Conservation (phyloP, 2,329 filamentous ascomycete genomes). For the Aspergillus ustus region DNA sequence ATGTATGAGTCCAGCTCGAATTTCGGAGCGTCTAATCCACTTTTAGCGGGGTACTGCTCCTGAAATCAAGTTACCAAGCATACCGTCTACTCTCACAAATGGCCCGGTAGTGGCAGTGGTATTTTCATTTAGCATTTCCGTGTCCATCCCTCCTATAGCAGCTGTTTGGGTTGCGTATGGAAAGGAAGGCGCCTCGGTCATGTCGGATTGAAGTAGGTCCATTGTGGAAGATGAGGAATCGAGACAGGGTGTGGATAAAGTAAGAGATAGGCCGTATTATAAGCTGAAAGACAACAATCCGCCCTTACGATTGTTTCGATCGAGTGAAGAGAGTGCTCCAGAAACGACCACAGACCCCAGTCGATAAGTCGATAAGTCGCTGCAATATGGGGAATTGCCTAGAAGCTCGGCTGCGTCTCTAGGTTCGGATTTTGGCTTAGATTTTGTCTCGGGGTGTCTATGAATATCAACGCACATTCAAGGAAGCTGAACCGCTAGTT, state of each 20-base stretch:
- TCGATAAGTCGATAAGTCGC: conserved; percentile 14
- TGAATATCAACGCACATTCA: neutral
- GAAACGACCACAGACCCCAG: neutral
- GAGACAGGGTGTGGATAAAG: neutral
- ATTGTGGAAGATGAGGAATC: conserved; percentile 21
- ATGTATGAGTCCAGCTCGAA: conserved; percentile 92
- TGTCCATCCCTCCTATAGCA: conserved; percentile 6
- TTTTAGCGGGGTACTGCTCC: neutral
- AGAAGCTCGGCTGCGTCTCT: neutral
- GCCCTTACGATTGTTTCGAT: neutral
- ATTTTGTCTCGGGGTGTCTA: too few species aligned
- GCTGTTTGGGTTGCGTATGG: conserved; percentile 17
- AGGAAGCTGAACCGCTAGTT: neutral
- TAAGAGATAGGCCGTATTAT: neutral
- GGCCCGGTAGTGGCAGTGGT: conserved; percentile 7
- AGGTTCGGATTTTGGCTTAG: neutral
- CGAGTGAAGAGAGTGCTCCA: neutral
- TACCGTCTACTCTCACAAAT: conserved; percentile 38
- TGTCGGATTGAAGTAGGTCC: conserved; percentile 34
- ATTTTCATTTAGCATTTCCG: conserved; percentile 16
- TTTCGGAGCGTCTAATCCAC: conserved; percentile 72
- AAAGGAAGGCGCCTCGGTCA: conserved; percentile 28
- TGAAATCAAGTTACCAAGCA: conserved; percentile 1
- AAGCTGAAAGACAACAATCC: neutral
- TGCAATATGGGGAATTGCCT: conserved; percentile 4